These are phyloP conservation scores for Ophiostoma triangulosporum DNA, from an alignment of 2,329 filamentous ascomycete species.

Conservation along the genomic window DNA sequence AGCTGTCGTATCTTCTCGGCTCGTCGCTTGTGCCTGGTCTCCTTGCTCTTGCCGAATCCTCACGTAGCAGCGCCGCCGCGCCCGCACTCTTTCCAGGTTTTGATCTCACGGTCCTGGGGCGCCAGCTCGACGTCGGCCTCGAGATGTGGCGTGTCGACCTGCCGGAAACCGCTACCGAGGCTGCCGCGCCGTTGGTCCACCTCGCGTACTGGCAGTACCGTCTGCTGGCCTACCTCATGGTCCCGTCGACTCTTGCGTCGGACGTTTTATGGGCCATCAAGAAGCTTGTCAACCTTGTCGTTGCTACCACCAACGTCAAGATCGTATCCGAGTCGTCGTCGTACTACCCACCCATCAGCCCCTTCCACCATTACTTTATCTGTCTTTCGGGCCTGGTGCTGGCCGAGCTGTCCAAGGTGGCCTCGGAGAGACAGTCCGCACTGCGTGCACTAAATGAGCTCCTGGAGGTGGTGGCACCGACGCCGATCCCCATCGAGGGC, in stretches of 20 bases:
- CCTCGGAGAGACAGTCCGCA: conserved; percentile 39
- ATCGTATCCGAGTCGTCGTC: neutral
- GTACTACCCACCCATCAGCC: conserved; percentile 35
- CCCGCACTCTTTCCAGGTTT: conserved; percentile 11
- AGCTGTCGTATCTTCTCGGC: conserved; percentile 37
- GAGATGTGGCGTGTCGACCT: conserved; percentile 55
- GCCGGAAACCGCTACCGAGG: conserved; percentile 40
- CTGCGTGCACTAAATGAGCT: conserved; percentile 42
- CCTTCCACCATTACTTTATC: conserved; percentile 54
- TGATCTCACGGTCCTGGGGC: conserved; percentile 28
- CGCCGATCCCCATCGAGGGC: conserved; percentile 8
- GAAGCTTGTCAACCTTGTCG: conserved; percentile 43
- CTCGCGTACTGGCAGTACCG: conserved; percentile 59
- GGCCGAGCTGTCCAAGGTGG: conserved; percentile 41
- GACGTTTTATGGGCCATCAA: conserved; percentile 48
- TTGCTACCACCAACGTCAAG: conserved; percentile 24
- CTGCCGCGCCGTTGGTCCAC: conserved; percentile 42
- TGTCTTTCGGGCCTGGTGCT: conserved; percentile 32
- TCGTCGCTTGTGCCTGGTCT: conserved; percentile 27
- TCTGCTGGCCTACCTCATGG: conserved; percentile 48
- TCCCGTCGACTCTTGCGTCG: conserved; percentile 37
- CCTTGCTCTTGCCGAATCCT: neutral
- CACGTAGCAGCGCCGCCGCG: conserved; percentile 25
- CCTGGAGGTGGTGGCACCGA: conserved; percentile 36
- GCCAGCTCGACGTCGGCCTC: conserved; percentile 41